Evolutionary conservation across 345 rosid genomes (phyloP), one percentile per base, ranked within the genome.

Genomic region (Lepidium sativum): DNA sequence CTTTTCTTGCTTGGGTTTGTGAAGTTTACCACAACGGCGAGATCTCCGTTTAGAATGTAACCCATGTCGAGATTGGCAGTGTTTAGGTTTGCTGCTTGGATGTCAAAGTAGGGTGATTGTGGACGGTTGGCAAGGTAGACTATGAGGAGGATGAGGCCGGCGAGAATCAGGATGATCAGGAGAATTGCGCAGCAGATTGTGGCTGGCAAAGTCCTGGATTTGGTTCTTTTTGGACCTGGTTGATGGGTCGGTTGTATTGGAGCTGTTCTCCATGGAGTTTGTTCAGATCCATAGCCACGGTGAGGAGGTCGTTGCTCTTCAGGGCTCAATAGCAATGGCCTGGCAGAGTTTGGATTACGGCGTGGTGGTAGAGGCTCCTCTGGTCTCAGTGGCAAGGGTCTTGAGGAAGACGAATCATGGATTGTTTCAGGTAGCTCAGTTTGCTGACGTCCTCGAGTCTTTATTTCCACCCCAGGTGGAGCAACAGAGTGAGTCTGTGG

Each of bases 1-100:
- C 82, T 86, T 70, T 85, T 90, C 76, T 72, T 82, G 84, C 88
- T 90, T 2, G 92, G 91, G 65, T 94, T 94, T 29, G 95, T 87
- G 92, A 90, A 84, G 78, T 94, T 94, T 3, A 82, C 85, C 2
- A 90, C 88, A 48, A 94, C 8, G 0, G 78, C 65, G 14, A 94
- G 60, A 75, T 88, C 96, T 6, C 91, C 91, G 20, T 88, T 90
- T 0, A 94, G 85, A 54, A 78, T 48, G 68, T 70, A 67, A 27
- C 78, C 96, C 76, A 85, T 76, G 73, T 90, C 87, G 16, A 90
- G 77, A 60, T 83, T 90, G 9, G 91, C 97, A 12, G 89, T 70
- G 38, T 94, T 94, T 44, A 90, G 75, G 71, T 80, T 83, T 45
- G 82, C 97, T 54, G 79, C 78, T 8, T 87, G 9, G 67, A 88